These are phyloP conservation scores for Fusarium pseudograminearum DNA, from an alignment of 2,329 filamentous ascomycete genomes.

Conservation along the genomic window DNA sequence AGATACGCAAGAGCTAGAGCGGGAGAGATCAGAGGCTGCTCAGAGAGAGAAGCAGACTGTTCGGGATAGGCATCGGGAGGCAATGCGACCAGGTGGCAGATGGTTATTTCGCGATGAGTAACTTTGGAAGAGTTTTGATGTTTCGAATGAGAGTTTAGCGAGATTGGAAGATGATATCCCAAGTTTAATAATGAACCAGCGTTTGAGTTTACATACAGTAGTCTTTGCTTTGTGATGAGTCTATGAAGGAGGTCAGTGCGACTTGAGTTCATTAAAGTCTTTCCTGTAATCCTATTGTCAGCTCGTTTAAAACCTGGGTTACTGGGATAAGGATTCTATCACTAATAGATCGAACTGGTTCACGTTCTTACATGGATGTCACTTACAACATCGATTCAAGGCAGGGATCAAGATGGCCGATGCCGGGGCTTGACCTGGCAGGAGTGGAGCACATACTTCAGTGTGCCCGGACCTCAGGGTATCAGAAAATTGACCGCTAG, in stretches of 20 bases:
- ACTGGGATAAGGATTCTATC: background rate
- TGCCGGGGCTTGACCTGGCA: slow-evolving; percentile 28
- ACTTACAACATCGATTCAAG: slow-evolving; percentile 7
- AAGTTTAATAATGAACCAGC: background rate
- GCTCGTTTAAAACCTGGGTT: background rate
- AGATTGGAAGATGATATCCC: background rate
- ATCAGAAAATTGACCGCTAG: too few species aligned
- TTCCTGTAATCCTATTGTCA: background rate
- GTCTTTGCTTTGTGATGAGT: background rate
- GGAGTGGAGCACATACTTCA: slow-evolving; percentile 28
- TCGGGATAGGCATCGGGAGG: slow-evolving; percentile 81
- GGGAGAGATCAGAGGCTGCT: slow-evolving; percentile 74
- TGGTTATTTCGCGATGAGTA: slow-evolving; percentile 89
- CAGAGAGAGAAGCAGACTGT: slow-evolving; percentile 73
- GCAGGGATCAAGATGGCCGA: slow-evolving; percentile 23
- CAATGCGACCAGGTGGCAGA: slow-evolving; percentile 78
- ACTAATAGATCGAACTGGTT: background rate
- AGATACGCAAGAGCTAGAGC: slow-evolving; percentile 80
- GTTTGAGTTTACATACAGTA: background rate
- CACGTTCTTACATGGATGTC: background rate
- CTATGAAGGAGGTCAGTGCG: background rate
- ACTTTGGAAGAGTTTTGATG: slow-evolving; percentile 1
- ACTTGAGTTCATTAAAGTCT: background rate
- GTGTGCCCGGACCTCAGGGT: background rate
- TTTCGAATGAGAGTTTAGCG: slow-evolving; percentile 1